A percentile compares a stretch with the other conserved stretches of the same genome.
These are phyloP conservation scores for Zychaea mexicana DNA, from an alignment of 371 early-diverging fungal species.

Conservation along the genomic window DNA sequence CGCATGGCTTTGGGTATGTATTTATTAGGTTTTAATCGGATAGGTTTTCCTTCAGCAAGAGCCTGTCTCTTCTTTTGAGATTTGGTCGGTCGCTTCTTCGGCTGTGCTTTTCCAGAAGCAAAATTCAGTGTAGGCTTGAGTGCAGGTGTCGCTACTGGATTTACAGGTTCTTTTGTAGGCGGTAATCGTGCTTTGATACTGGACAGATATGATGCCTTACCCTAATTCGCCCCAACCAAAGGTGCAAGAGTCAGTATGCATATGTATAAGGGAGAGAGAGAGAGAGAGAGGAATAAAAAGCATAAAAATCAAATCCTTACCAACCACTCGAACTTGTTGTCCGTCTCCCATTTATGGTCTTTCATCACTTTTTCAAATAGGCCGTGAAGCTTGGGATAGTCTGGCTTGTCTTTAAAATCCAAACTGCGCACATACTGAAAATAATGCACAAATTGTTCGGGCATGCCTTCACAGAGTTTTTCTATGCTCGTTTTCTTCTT, in stretches of 20 bases:
- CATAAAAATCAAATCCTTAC: not conserved
- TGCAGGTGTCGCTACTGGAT: not conserved
- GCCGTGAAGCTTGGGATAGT: not conserved
- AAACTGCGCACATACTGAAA: not conserved
- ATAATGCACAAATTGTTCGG: slow-evolving; percentile 20
- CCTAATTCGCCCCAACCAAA: too few species aligned
- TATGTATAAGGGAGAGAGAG: too few species aligned
- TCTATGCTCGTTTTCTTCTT: slow-evolving; percentile 80
- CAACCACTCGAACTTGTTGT: not conserved
- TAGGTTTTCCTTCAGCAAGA: not conserved
- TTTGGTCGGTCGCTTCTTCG: not conserved
- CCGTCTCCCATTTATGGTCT: not conserved
- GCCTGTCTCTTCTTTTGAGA: not conserved
- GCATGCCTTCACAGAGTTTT: slow-evolving; percentile 84
- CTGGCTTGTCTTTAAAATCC: not conserved
- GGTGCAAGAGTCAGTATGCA: too few species aligned
- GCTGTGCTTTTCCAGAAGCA: not conserved
- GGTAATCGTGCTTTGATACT: too few species aligned
- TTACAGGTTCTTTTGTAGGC: not conserved
- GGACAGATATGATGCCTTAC: too few species aligned
- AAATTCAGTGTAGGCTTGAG: not conserved
- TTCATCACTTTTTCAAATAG: not conserved
- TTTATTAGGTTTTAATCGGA: not conserved
- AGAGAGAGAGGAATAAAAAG: too few species aligned
- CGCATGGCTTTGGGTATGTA: not conserved